These are phyloP conservation scores for Fusarium sp. DNA, from an alignment of 2,329 filamentous ascomycete genomes.

Conservation along the genomic window DNA sequence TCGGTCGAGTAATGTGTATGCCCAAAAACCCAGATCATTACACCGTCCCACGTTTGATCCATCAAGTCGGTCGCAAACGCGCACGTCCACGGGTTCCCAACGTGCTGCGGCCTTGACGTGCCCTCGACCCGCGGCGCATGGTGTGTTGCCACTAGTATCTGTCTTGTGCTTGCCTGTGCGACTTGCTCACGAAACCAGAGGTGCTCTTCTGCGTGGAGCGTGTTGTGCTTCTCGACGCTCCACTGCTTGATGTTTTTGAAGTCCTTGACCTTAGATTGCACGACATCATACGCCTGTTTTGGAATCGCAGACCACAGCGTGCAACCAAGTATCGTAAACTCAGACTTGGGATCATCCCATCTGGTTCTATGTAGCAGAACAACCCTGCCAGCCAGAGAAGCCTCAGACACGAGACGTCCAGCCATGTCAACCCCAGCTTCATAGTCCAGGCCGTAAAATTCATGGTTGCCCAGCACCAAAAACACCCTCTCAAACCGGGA, in stretches of 20 bases:
- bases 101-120: slow-evolving; percentile 58
- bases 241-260: slow-evolving; percentile 63
- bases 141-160: slow-evolving; percentile 64
- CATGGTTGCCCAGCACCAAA: slow-evolving; percentile 63
- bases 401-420: slow-evolving; percentile 50
- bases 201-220: slow-evolving; percentile 57
- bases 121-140: slow-evolving; percentile 58
- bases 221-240: slow-evolving; percentile 61
- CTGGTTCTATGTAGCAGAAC: slow-evolving; percentile 56
- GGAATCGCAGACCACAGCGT: slow-evolving; percentile 66
- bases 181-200: slow-evolving; percentile 61
- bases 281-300: slow-evolving; percentile 48
- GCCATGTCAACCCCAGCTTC: slow-evolving; percentile 51
- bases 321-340: slow-evolving; percentile 64
- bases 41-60: slow-evolving; percentile 42
- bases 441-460: slow-evolving; percentile 59
- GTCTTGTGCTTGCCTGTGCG: slow-evolving; percentile 6
- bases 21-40: slow-evolving; percentile 58
- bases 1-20: slow-evolving; percentile 59
- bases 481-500: slow-evolving; percentile 56
- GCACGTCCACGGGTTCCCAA: slow-evolving; percentile 57
- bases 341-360: slow-evolving; percentile 51
- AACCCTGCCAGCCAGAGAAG: slow-evolving; percentile 49
- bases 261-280: slow-evolving; percentile 61
- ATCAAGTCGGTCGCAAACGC: slow-evolving; percentile 64